phyloP scores from a whole-genome alignment of 257 asterid species.

The Solanum medicagineum region DNA sequence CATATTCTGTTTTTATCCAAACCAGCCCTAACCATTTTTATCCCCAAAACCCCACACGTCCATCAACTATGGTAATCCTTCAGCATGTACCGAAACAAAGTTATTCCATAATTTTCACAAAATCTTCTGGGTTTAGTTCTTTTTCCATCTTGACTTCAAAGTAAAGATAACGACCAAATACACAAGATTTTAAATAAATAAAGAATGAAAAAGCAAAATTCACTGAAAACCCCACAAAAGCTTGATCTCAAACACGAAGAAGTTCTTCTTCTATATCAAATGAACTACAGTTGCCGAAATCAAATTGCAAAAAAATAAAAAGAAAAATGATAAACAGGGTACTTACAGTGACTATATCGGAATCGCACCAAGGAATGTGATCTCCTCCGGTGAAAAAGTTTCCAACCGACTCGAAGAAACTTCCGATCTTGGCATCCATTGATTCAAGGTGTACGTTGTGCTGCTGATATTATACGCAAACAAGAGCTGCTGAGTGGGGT shows the following conservation, averaged over 20 bases:
- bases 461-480: not conserved
- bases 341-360: constrained; percentile 53
- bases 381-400: constrained; percentile 62
- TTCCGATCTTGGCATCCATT: constrained; percentile 59
- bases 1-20: not conserved
- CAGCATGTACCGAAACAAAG: not conserved
- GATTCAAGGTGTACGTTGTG: not conserved
- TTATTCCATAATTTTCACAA: not conserved
- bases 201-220: not conserved
- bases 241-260: not conserved
- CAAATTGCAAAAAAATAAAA: not conserved
- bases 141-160: not conserved
- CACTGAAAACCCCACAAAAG: not conserved
- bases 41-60: not conserved
- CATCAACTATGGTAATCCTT: not conserved
- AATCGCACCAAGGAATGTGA: constrained; percentile 74
- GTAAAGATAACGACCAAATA: not conserved
- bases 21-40: not conserved
- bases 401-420: constrained; percentile 53
- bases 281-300: not conserved
- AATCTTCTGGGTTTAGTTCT: not conserved
- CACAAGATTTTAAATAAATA: not conserved
- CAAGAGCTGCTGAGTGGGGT: not conserved
- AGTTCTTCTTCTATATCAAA: not conserved
- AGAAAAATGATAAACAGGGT: not conserved